phyloP scores from a whole-genome alignment of 2,329 filamentous ascomycete species.

The Scedosporium minutisporum region DNA sequence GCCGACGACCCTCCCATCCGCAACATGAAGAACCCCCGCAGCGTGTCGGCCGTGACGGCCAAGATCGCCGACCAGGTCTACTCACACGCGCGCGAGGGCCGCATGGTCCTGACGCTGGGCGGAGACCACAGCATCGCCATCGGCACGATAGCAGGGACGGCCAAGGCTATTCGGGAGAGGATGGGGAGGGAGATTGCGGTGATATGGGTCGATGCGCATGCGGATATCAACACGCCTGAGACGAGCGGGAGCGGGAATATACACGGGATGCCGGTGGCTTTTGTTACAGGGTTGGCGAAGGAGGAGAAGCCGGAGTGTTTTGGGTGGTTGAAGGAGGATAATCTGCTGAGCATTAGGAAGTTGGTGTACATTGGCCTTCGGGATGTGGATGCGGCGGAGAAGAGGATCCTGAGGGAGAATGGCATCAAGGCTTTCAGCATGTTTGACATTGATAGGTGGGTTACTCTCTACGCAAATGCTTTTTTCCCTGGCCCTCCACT shows the following conservation, averaged over 20 bases:
- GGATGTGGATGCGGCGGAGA: slow-evolving; percentile 90
- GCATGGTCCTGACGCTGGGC: slow-evolving; percentile 84
- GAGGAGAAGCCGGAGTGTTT: slow-evolving; percentile 73
- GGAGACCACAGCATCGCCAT: slow-evolving; percentile 97
- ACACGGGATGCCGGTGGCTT: slow-evolving; percentile 95
- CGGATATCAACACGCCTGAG: slow-evolving; percentile 96
- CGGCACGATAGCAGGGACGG: slow-evolving; percentile 79
- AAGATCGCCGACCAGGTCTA: slow-evolving; percentile 79
- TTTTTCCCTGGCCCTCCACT: slow-evolving; percentile 1
- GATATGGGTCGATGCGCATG: slow-evolving; percentile 97
- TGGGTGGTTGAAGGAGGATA: slow-evolving; percentile 74
- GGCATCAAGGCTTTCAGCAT: slow-evolving; percentile 95
- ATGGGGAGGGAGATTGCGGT: slow-evolving; percentile 77
- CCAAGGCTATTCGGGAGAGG: slow-evolving; percentile 77
- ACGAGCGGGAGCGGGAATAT: slow-evolving; percentile 84
- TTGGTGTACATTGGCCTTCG: slow-evolving; percentile 93
- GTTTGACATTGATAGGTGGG: slow-evolving; percentile 89
- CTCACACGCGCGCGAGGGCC: slow-evolving; percentile 69
- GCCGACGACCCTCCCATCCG: slow-evolving; percentile 67
- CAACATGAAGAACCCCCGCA: slow-evolving; percentile 86
- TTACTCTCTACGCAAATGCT: slow-evolving; percentile 3
- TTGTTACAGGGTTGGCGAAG: slow-evolving; percentile 74
- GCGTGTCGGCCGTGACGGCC: slow-evolving; percentile 76
- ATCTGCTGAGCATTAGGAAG: slow-evolving; percentile 64
- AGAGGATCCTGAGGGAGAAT: slow-evolving; percentile 78